Evolutionary conservation across 192 early-diverging fungal species (phyloP).

Genomic region (Irineochytrium annulatum): DNA sequence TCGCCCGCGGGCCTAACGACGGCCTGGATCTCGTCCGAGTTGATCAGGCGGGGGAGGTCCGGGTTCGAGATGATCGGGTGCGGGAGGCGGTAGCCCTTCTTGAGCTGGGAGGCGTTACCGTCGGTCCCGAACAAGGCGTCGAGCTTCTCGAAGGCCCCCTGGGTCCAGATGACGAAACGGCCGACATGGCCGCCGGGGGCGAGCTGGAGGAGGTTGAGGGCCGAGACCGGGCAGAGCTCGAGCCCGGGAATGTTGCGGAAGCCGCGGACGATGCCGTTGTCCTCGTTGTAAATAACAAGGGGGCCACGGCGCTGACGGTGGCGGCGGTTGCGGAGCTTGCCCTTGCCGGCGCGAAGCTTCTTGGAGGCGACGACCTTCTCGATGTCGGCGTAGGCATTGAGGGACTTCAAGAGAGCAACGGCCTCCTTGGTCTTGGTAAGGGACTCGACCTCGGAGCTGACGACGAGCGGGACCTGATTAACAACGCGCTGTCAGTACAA

Average conservation of each 20-base stretch:
- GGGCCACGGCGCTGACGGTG: slow-evolving; percentile 95
- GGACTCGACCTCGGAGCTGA: slow-evolving; percentile 73
- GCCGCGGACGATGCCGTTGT: slow-evolving; percentile 88
- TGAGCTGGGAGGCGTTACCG: slow-evolving; percentile 71
- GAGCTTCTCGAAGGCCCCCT: slow-evolving; percentile 85
- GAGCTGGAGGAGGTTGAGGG: slow-evolving; percentile 96
- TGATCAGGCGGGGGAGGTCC: slow-evolving; percentile 93
- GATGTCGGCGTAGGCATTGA: slow-evolving; percentile 93
- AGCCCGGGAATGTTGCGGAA: slow-evolving; percentile 99
- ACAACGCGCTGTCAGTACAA: not conserved
- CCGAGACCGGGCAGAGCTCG: slow-evolving; percentile 81
- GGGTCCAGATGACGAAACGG: slow-evolving; percentile 99
- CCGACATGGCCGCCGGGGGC: slow-evolving; percentile 98
- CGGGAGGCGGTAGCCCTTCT: slow-evolving; percentile 92
- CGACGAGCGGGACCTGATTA: slow-evolving; percentile 85
- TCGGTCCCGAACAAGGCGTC: slow-evolving; percentile 90
- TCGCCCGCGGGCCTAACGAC: slow-evolving; percentile 82
- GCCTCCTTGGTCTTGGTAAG: slow-evolving; percentile 92
- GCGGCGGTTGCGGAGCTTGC: slow-evolving; percentile 95
- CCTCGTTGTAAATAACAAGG: slow-evolving; percentile 90
- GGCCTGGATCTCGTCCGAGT: slow-evolving; percentile 94
- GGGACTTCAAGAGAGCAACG: slow-evolving; percentile 79
- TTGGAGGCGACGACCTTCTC: slow-evolving; percentile 92
- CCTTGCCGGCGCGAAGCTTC: slow-evolving; percentile 94
- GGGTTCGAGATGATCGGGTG: slow-evolving; percentile 83